Conservation (phyloP, 805 yeast genomes). For the Metschnikowia koreensis region DNA sequence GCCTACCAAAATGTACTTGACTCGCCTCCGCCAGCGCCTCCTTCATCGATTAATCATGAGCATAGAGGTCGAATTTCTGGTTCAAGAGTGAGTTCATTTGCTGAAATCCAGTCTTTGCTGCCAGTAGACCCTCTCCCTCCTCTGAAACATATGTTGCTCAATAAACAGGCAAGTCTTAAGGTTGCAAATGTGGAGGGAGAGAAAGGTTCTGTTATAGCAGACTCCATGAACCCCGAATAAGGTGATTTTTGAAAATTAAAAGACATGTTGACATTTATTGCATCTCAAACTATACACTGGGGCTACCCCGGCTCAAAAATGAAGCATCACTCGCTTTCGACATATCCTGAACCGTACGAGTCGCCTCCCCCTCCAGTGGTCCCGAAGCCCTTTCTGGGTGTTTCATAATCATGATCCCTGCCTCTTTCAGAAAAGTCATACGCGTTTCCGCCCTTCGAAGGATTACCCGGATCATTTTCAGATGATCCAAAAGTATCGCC, state of each 20-base stretch:
- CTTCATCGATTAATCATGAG: background rate
- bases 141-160: constrained; percentile 30
- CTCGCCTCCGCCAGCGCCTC: constrained; percentile 26
- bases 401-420: constrained; percentile 7
- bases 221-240: too few species aligned
- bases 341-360: constrained; percentile 15
- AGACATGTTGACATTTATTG: background rate
- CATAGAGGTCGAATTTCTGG: constrained; percentile 1
- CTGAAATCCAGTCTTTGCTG: background rate
- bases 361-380: constrained; percentile 18
- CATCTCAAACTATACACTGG: background rate
- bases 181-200: constrained; percentile 2
- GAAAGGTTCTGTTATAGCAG: background rate
- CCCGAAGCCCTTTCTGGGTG: constrained; percentile 19
- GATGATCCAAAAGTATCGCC: constrained; percentile 23
- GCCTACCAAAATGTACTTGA: constrained; percentile 30
- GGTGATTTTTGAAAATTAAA: too few species aligned
- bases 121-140: background rate
- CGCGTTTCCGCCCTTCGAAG: constrained; percentile 12
- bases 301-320: background rate
- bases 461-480: constrained; percentile 14
- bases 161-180: constrained; percentile 33
- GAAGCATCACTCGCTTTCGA: background rate
- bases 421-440: constrained; percentile 23
- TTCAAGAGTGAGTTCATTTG: background rate